A percentile compares a stretch with the other conserved stretches of the same genome.
These are phyloP conservation scores for Vitis cinerea DNA, from an alignment of 164 flowering plant species.

Conservation along the genomic window DNA sequence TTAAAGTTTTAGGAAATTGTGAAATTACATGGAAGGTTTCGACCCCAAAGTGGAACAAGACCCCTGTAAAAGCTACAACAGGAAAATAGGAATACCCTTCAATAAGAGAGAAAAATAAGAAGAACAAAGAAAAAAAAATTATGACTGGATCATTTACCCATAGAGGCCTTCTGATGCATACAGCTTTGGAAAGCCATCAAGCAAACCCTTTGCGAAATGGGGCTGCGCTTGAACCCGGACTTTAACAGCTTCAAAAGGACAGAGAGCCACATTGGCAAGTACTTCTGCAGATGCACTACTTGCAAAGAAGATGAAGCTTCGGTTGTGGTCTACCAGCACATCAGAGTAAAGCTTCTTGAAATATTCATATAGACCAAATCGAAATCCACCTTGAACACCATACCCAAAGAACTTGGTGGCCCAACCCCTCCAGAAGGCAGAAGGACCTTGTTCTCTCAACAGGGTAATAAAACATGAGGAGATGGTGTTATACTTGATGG, in stretches of 20 bases:
- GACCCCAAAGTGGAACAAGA: constrained; percentile 82
- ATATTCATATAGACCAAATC: constrained; percentile 92
- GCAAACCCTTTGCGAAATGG: constrained; percentile 72
- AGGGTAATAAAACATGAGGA: constrained; percentile 59
- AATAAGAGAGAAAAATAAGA: neutral
- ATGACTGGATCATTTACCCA: constrained; percentile 47
- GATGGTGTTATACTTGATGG: constrained; percentile 65
- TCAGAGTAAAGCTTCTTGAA: constrained; percentile 75
- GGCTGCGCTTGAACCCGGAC: constrained; percentile 84
- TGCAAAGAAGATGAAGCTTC: constrained; percentile 60
- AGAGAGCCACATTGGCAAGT: constrained; percentile 80
- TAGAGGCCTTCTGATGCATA: constrained; percentile 70
- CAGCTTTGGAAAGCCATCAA: constrained; percentile 83
- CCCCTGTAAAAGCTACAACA: constrained; percentile 78
- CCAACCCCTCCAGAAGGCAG: constrained; percentile 93
- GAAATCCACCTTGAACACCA: constrained; percentile 90
- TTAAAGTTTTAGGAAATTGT: neutral
- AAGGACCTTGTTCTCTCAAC: constrained; percentile 74
- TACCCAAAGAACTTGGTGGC: constrained; percentile 81
- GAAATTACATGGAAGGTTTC: constrained; percentile 84
- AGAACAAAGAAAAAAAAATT: neutral
- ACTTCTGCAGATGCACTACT: constrained; percentile 94
- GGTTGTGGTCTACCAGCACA: constrained; percentile 42
- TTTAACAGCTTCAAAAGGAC: constrained; percentile 93
- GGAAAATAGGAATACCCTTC: constrained; percentile 3